Evolutionary conservation across 371 early-diverging fungal species (phyloP).

Genomic region (Conidiobolus incongruus): DNA sequence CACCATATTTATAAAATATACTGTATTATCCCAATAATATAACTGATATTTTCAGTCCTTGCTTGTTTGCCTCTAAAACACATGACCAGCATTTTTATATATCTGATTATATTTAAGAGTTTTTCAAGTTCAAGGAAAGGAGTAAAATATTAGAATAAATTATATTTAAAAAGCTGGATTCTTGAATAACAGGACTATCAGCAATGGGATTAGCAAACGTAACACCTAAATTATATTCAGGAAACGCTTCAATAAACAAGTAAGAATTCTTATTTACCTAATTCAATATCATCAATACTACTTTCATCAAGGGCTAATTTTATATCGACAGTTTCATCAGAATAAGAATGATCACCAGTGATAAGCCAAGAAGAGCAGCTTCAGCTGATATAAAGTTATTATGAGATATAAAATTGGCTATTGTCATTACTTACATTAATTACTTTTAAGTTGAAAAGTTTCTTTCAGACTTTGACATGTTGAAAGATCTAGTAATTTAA

Average conservation of each 20-base stretch:
- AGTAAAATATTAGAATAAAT: neutral
- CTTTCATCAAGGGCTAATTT: conserved; percentile 70
- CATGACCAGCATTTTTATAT: conserved; percentile 53
- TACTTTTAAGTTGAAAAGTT: neutral
- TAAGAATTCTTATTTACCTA: conserved; percentile 31
- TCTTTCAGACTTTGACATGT: too few species aligned
- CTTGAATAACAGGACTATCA: conserved; percentile 92
- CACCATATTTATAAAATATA: conserved; percentile 82
- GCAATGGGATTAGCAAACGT: conserved; percentile 96
- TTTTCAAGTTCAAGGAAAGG: conserved; percentile 14
- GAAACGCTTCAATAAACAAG: neutral
- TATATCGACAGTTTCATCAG: conserved; percentile 49
- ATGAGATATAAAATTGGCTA: neutral
- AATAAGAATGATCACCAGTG: conserved; percentile 77
- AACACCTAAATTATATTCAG: conserved; percentile 24
- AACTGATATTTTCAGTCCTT: conserved; percentile 69
- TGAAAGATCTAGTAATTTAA: too few species aligned
- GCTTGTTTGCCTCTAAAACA: conserved; percentile 54
- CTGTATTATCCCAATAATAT: conserved; percentile 97
- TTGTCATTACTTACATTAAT: neutral
- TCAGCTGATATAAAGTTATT: conserved; percentile 19
- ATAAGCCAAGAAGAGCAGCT: conserved; percentile 83
- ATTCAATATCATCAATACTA: conserved; percentile 90
- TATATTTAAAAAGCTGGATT: conserved; percentile 45
- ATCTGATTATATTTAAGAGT: conserved; percentile 57